Conservation (phyloP, 2,329 filamentous ascomycete genomes). For the Aspergillus pseudotamarii region DNA sequence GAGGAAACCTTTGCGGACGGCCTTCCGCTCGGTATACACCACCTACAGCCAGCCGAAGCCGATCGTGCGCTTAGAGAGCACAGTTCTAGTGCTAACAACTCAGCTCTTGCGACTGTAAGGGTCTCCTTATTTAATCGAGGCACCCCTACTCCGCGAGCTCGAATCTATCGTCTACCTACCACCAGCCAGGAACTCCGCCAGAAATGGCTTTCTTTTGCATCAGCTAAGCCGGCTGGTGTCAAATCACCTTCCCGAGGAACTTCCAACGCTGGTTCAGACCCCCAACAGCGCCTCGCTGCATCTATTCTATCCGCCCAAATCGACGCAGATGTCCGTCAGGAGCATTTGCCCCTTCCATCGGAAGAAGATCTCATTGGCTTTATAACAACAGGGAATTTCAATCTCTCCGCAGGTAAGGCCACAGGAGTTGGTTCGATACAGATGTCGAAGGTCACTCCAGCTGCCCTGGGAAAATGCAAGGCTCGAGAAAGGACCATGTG, state of each 20-base stretch:
- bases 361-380: constrained; percentile 83
- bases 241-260: neutral
- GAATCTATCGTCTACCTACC: constrained; percentile 83
- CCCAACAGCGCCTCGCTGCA: constrained; percentile 32
- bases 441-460: constrained; percentile 55
- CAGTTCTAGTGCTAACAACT: constrained; percentile 25
- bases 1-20: constrained; percentile 13
- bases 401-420: constrained; percentile 73
- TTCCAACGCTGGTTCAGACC: constrained; percentile 18
- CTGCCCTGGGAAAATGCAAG: constrained; percentile 6
- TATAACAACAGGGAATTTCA: constrained; percentile 83
- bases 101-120: constrained; percentile 61
- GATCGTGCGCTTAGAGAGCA: constrained; percentile 23
- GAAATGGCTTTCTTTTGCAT: constrained; percentile 69
- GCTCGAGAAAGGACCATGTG: constrained; percentile 52
- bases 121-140: constrained; percentile 72
- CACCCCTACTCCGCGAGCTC: constrained; percentile 69
- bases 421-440: constrained; percentile 74
- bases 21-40: constrained; percentile 39
- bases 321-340: constrained; percentile 39
- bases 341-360: constrained; percentile 63
- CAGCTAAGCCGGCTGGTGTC: constrained; percentile 27
- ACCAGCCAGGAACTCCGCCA: constrained; percentile 57
- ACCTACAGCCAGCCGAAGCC: constrained; percentile 45
- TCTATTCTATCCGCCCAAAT: constrained; percentile 45